Conservation (phyloP, 73 alveolate genomes). For the Durusdinium trenchii region DNA sequence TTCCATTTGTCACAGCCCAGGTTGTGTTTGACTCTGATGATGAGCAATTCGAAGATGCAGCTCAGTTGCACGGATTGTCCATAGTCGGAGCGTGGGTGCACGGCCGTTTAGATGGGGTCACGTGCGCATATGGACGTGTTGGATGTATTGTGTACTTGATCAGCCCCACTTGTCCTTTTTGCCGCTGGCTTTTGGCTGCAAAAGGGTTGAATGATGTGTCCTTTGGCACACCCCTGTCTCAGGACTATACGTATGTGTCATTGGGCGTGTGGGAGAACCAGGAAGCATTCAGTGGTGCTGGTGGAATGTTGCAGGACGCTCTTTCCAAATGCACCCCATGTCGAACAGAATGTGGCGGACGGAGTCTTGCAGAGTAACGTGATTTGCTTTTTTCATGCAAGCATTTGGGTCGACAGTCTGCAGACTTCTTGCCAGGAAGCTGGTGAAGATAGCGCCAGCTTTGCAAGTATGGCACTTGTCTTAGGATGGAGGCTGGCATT, state of each 20-base stretch:
- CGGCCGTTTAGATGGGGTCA: not conserved
- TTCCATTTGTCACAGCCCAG: too few relatives aligned
- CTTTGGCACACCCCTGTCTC: not conserved
- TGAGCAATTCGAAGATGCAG: slow-evolving; percentile 59
- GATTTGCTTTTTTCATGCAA: too few relatives aligned
- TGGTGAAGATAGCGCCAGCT: slow-evolving; percentile 31
- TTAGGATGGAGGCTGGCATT: not conserved
- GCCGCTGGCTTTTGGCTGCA: too few relatives aligned
- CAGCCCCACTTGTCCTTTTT: too few relatives aligned
- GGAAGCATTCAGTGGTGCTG: not conserved
- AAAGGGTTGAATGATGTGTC: not conserved
- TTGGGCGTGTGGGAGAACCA: slow-evolving; percentile 58
- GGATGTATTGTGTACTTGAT: too few relatives aligned
- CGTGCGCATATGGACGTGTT: too few relatives aligned
- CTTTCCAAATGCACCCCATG: too few relatives aligned
- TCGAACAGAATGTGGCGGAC: too few relatives aligned
- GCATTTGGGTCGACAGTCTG: too few relatives aligned
- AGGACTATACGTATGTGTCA: slow-evolving; percentile 84
- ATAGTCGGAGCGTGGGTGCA: not conserved
- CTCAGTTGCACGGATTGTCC: not conserved
- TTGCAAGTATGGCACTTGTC: not conserved
- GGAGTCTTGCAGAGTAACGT: too few relatives aligned
- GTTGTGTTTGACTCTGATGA: slow-evolving; percentile 73
- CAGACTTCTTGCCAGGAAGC: not conserved
- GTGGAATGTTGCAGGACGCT: not conserved